phyloP scores from a whole-genome alignment of 1,284 basidiomycete genomes.

The Ceratobasidium papillatum region DNA sequence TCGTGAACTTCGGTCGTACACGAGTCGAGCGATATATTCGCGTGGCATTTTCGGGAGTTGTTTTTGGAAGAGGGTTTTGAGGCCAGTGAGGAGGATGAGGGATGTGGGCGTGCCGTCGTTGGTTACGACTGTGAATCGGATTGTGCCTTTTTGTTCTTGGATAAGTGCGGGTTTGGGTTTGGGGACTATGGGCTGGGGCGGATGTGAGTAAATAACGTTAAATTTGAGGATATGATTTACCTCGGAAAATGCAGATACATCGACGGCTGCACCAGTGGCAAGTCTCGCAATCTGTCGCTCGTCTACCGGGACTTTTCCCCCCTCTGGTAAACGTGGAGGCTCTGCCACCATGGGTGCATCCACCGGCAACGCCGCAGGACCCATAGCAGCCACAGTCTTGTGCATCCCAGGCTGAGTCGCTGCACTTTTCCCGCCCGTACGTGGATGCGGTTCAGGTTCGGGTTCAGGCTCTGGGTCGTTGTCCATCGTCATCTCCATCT shows the following conservation, averaged over 20 bases:
- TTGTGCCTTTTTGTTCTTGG: constrained; percentile 86
- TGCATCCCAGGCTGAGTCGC: constrained; percentile 64
- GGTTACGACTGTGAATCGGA: constrained; percentile 85
- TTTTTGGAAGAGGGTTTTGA: constrained; percentile 97
- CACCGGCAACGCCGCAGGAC: constrained; percentile 52
- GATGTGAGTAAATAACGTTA: not conserved
- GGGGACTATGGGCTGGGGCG: constrained; percentile 61
- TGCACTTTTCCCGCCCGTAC: constrained; percentile 49
- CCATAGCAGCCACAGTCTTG: constrained; percentile 65
- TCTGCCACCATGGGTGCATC: constrained; percentile 56
- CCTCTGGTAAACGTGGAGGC: constrained; percentile 67
- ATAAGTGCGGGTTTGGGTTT: constrained; percentile 73
- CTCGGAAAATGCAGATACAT: constrained; percentile 64
- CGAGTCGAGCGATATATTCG: constrained; percentile 97
- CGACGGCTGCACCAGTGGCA: constrained; percentile 81
- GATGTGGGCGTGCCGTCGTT: constrained; percentile 82
- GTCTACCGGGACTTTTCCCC: constrained; percentile 78
- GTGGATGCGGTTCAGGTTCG: constrained; percentile 36
- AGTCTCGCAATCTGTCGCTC: constrained; percentile 74
- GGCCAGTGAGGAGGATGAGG: constrained; percentile 87
- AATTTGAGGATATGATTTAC: constrained; percentile 49
- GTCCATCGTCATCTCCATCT: constrained; percentile 35
- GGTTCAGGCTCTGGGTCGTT: constrained; percentile 41
- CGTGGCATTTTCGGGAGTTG: constrained; percentile 99
- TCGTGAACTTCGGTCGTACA: constrained; percentile 92